Evolutionary conservation across 352 stramenopile species (phyloP).

Genomic region (Globisporangium perplexum): DNA sequence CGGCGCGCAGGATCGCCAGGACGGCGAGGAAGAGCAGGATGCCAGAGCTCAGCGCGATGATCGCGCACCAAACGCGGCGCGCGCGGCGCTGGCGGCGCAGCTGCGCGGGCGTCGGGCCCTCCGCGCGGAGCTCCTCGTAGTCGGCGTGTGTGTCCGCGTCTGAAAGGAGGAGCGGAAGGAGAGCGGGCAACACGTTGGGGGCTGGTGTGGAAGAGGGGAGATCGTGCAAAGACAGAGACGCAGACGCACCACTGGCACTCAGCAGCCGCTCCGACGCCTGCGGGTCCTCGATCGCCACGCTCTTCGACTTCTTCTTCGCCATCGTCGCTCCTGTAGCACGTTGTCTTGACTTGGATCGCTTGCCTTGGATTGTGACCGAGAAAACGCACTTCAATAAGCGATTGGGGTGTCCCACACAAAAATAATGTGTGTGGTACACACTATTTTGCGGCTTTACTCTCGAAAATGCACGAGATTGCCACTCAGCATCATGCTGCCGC

Average conservation of each 20-base stretch:
- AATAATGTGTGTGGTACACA: too few species aligned
- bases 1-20: constrained; percentile 74
- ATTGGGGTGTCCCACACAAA: too few species aligned
- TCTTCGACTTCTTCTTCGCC: constrained; percentile 60
- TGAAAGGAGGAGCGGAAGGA: not conserved
- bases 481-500: too few species aligned
- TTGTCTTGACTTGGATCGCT: not conserved
- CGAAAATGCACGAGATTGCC: too few species aligned
- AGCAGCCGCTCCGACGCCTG: constrained; percentile 48
- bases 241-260: constrained; percentile 20
- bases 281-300: constrained; percentile 34
- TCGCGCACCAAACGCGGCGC: constrained; percentile 74
- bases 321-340: constrained; percentile 20
- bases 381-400: too few species aligned
- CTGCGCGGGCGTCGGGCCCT: constrained; percentile 31
- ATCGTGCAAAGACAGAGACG: not conserved
- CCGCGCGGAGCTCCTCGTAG: constrained; percentile 16
- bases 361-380: not conserved
- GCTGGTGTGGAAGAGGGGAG: not conserved
- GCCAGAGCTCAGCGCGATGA: constrained; percentile 67
- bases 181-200: too few species aligned
- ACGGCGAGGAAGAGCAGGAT: constrained; percentile 80
- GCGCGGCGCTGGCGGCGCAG: constrained; percentile 58
- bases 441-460: too few species aligned
- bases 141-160: constrained; percentile 4